A percentile compares a stretch with the other conserved stretches of the same genome.
phyloP scores from a whole-genome alignment of 805 yeast species.

The Saccharomycopsis babjevae region DNA sequence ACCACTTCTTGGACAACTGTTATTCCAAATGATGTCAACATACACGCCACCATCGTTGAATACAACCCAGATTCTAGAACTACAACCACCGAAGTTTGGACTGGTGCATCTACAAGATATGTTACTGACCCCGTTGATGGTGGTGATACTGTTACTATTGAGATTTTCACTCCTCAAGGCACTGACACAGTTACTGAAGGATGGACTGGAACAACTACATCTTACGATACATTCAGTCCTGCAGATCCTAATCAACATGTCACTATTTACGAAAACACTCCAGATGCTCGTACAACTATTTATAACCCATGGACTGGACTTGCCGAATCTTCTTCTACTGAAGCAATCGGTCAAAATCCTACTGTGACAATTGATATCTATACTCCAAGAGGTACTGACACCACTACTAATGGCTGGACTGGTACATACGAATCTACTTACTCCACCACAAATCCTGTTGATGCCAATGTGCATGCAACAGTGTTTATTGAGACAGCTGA shows the following conservation, averaged over 20 bases:
- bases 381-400: background rate
- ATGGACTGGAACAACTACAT: constrained; percentile 8
- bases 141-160: no score
- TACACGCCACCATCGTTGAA: background rate
- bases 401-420: constrained; percentile 2
- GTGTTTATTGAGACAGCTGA: no score
- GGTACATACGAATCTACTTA: background rate
- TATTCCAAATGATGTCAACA: background rate
- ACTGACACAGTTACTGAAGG: constrained; percentile 2
- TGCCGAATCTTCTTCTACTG: background rate
- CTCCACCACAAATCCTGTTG: background rate
- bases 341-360: background rate
- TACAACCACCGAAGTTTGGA: background rate
- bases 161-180: no score
- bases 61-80: background rate
- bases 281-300: background rate
- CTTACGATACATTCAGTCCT: constrained; percentile 1
- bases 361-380: background rate
- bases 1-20: background rate
- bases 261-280: constrained; percentile 1
- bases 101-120: background rate
- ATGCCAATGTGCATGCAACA: no score
- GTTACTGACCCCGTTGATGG: no score
- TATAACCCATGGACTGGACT: background rate
- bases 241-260: constrained; percentile 1